Percentiles rank a stretch among this genome's conserved stretches.
phyloP scores from a whole-genome alignment of 768 basidiomycete genomes.

The Agaricus sinodeliciosus region DNA sequence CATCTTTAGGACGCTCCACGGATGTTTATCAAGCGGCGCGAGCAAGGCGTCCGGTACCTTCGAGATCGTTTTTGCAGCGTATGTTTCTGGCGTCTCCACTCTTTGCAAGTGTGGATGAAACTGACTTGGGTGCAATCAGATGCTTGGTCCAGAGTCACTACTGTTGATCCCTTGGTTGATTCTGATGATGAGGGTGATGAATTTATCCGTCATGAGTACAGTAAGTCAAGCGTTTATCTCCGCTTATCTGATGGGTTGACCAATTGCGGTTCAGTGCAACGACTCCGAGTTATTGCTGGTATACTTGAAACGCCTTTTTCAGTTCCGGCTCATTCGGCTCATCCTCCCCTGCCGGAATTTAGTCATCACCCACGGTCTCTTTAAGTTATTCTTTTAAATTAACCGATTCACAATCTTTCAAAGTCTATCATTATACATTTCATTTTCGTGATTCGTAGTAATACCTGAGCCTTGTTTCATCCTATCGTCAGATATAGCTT shows the following conservation, averaged over 20 bases:
- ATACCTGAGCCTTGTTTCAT: neutral
- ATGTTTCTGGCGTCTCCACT: slow-evolving; percentile 18
- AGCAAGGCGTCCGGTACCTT: slow-evolving; percentile 19
- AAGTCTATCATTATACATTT: slow-evolving; percentile 5
- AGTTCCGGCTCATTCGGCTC: neutral
- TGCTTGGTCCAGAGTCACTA: slow-evolving; percentile 63
- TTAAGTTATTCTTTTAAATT: neutral
- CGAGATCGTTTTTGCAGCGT: slow-evolving; percentile 65
- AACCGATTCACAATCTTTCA: neutral
- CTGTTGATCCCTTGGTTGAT: slow-evolving; percentile 66
- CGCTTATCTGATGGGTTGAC: neutral
- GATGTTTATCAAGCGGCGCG: slow-evolving; percentile 14
- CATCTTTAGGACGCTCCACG: slow-evolving; percentile 10
- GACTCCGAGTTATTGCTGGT: slow-evolving; percentile 6
- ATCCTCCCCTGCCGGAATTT: neutral
- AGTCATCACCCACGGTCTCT: slow-evolving; percentile 5
- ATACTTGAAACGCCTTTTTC: slow-evolving; percentile 1
- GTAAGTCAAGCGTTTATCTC: slow-evolving; percentile 30
- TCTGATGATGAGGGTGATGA: slow-evolving; percentile 75
- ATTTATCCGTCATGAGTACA: slow-evolving; percentile 56
- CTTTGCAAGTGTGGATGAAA: neutral
- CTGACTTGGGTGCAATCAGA: slow-evolving; percentile 33
- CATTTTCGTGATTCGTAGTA: neutral
- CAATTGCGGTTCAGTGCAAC: slow-evolving; percentile 4
- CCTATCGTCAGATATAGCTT: neutral